Conservation (phyloP, 306 rosid species). For the Hippophae gyantsensis region DNA sequence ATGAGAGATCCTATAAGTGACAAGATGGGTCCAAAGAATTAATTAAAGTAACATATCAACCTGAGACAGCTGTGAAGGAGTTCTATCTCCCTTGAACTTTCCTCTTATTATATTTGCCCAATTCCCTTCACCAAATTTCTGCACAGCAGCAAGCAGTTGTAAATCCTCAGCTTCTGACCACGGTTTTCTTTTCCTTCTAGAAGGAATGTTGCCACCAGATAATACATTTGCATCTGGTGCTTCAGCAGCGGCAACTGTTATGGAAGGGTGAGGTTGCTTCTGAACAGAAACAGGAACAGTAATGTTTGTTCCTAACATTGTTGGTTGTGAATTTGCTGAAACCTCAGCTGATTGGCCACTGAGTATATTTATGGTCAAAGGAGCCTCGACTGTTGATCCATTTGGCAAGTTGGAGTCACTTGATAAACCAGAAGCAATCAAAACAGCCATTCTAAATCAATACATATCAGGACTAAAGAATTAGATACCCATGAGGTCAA, state of each 20-base stretch:
- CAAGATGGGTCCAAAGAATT: background rate
- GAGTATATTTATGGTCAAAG: conserved; percentile 57
- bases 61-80: conserved; percentile 78
- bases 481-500: conserved; percentile 6
- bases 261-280: conserved; percentile 47
- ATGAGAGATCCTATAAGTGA: background rate
- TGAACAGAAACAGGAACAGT: conserved; percentile 71
- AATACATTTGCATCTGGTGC: conserved; percentile 44
- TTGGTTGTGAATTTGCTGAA: conserved; percentile 32
- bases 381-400: conserved; percentile 75
- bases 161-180: conserved; percentile 93
- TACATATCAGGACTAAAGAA: conserved; percentile 3
- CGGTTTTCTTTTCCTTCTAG: conserved; percentile 61
- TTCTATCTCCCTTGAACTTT: conserved; percentile 61
- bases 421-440: conserved; percentile 39
- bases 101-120: conserved; percentile 74
- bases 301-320: conserved; percentile 39
- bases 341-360: conserved; percentile 33
- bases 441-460: conserved; percentile 12
- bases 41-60: conserved; percentile 15
- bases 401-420: conserved; percentile 44
- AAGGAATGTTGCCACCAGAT: conserved; percentile 24
- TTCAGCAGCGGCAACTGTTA: conserved; percentile 28
- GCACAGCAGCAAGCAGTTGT: conserved; percentile 66
- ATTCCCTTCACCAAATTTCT: conserved; percentile 74